A percentile compares a stretch with the other conserved stretches of the same genome.
Conservation (phyloP, 805 yeast genomes). For the Yarrowia keelungensis region DNA sequence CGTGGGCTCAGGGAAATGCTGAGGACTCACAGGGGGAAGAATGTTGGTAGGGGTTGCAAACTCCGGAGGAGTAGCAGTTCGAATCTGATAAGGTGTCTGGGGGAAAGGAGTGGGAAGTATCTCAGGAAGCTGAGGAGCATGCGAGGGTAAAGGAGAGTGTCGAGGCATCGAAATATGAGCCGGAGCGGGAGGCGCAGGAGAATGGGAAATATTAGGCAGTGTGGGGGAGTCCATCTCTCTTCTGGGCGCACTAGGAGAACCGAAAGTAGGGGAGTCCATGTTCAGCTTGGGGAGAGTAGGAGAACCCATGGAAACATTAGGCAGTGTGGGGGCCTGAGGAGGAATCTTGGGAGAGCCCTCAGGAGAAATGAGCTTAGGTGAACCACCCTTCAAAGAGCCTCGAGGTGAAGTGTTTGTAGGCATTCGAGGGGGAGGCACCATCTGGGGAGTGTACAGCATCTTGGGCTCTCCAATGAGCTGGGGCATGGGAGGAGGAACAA, state of each 20-base stretch:
- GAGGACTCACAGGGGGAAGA: constrained; percentile 30
- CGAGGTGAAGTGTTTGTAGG: neutral
- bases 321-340: constrained; percentile 7
- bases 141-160: constrained; percentile 18
- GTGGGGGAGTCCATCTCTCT: constrained; percentile 1
- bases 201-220: neutral
- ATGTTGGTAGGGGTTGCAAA: constrained; percentile 15
- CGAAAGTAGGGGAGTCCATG: constrained; percentile 10
- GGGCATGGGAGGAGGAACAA: constrained; percentile 18
- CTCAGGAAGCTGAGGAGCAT: constrained; percentile 16
- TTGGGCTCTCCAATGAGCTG: constrained; percentile 12
- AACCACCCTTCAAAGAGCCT: constrained; percentile 12
- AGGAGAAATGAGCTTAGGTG: neutral
- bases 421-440: constrained; percentile 31
- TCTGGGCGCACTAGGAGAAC: neutral
- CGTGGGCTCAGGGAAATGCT: constrained; percentile 31
- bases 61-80: constrained; percentile 6
- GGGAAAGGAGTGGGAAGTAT: constrained; percentile 25
- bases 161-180: constrained; percentile 10
- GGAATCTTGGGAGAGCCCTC: neutral
- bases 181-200: constrained; percentile 3
- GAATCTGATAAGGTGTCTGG: constrained; percentile 19
- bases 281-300: neutral
- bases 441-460: constrained; percentile 19
- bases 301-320: neutral